A percentile compares a stretch with the other conserved stretches of the same genome.
Evolutionary conservation across 345 rosid species (phyloP).

Genomic region (Hevea brasiliensis): DNA sequence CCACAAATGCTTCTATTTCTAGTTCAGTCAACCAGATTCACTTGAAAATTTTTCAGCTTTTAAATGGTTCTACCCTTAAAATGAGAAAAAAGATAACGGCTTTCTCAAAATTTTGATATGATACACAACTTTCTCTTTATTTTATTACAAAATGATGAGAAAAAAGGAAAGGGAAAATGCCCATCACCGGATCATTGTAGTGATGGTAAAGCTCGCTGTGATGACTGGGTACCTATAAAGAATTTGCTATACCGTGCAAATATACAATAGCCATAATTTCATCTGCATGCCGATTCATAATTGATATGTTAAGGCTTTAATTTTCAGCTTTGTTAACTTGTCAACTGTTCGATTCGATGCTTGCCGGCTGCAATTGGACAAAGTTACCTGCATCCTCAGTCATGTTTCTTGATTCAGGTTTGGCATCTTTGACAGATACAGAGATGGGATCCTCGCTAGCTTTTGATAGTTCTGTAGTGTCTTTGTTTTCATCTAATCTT

Average conservation of each 20-base stretch:
- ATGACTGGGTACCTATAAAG: neutral
- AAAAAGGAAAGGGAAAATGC: neutral
- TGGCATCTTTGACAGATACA: constrained; percentile 9
- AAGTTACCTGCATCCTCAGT: constrained; percentile 4
- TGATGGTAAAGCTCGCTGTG: neutral
- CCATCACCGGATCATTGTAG: neutral
- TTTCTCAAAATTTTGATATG: constrained; percentile 2
- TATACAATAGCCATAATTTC: neutral
- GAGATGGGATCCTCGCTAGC: neutral
- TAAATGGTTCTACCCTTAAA: too few species aligned
- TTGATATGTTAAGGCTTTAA: neutral
- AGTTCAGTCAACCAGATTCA: too few species aligned
- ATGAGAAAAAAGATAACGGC: neutral
- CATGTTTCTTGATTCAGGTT: constrained; percentile 10
- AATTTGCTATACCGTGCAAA: neutral
- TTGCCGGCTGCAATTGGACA: neutral
- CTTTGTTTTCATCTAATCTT: constrained; percentile 6
- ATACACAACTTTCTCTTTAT: neutral
- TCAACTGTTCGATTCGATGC: too few species aligned
- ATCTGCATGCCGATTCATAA: too few species aligned
- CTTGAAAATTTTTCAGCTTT: too few species aligned
- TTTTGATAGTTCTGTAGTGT: constrained; percentile 10
- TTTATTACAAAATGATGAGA: neutral
- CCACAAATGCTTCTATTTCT: too few species aligned
- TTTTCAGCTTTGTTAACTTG: neutral